Percentiles rank a stretch among this genome's conserved stretches.
phyloP scores from a whole-genome alignment of 78 protist species.

The Goniomonas avonlea region DNA sequence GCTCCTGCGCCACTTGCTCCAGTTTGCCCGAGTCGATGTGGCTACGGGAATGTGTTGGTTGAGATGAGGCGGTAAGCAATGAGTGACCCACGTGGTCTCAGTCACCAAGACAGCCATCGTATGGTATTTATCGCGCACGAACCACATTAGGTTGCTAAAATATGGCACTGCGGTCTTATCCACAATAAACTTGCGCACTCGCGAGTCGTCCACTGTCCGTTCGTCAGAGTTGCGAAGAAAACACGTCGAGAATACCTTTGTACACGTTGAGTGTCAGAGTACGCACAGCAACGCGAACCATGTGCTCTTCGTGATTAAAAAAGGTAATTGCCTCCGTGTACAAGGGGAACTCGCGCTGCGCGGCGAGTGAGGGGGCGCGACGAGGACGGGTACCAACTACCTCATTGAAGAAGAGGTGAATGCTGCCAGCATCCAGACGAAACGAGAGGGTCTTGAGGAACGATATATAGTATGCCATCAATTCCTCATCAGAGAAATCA shows the following conservation, averaged over 20 bases:
- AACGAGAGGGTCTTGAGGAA: conserved; percentile 72
- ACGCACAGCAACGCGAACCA: conserved; percentile 27
- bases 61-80: too few relatives aligned
- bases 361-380: not conserved
- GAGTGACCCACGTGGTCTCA: not conserved
- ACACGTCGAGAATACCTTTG: too few relatives aligned
- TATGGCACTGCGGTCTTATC: not conserved
- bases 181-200: not conserved
- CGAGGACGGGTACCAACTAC: too few relatives aligned
- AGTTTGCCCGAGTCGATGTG: too few relatives aligned
- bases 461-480: conserved; percentile 69
- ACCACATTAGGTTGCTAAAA: conserved; percentile 10
- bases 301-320: conserved; percentile 21
- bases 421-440: conserved; percentile 53
- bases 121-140: not conserved
- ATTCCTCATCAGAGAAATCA: conserved; percentile 72
- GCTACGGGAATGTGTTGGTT: too few relatives aligned
- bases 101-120: not conserved
- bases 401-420: conserved; percentile 76
- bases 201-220: not conserved
- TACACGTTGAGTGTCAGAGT: conserved; percentile 5
- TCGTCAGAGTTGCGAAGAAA: too few relatives aligned
- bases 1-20: conserved; percentile 10
- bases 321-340: not conserved
- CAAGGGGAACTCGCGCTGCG: conserved; percentile 24